phyloP scores from a whole-genome alignment of 805 yeast species.

The Candida insectalens region DNA sequence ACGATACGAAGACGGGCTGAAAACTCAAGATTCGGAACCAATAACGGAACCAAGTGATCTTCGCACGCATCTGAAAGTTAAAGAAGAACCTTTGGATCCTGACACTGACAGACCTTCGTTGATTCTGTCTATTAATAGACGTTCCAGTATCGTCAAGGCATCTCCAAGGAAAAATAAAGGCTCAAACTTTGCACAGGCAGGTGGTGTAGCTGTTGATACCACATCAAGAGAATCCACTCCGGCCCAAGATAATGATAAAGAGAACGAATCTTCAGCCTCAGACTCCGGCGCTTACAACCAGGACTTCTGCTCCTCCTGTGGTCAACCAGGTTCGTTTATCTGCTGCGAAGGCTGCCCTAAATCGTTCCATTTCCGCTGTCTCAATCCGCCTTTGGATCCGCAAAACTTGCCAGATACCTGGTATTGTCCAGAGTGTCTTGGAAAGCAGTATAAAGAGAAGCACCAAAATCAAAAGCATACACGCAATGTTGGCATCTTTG shows the following conservation, averaged over 20 bases:
- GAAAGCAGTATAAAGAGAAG: conserved; percentile 21
- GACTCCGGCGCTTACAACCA: conserved; percentile 46
- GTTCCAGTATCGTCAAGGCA: background rate
- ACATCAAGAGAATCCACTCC: no score
- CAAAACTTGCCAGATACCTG: conserved; percentile 74
- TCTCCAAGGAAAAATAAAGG: conserved; percentile 1
- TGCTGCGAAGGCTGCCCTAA: conserved; percentile 93
- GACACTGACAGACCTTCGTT: conserved; percentile 4
- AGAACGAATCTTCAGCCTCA: conserved; percentile 5
- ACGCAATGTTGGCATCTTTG: conserved; percentile 34
- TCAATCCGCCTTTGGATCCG: conserved; percentile 82
- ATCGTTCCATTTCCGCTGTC: conserved; percentile 86
- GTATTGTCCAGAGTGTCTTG: conserved; percentile 73
- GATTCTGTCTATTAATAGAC: no score
- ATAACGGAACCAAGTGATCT: conserved; percentile 24
- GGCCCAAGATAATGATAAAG: background rate
- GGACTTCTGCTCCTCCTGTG: conserved; percentile 87
- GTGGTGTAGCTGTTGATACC: background rate
- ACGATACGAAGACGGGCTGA: conserved; percentile 16
- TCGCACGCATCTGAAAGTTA: conserved; percentile 4
- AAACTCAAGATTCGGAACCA: conserved; percentile 25
- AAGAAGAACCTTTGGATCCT: conserved; percentile 3
- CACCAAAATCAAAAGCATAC: conserved; percentile 5
- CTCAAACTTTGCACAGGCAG: background rate
- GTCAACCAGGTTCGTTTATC: conserved; percentile 77